Base-by-base conservation (phyloP, 129 eudicot species). In the Sambucus nigra region DNA sequence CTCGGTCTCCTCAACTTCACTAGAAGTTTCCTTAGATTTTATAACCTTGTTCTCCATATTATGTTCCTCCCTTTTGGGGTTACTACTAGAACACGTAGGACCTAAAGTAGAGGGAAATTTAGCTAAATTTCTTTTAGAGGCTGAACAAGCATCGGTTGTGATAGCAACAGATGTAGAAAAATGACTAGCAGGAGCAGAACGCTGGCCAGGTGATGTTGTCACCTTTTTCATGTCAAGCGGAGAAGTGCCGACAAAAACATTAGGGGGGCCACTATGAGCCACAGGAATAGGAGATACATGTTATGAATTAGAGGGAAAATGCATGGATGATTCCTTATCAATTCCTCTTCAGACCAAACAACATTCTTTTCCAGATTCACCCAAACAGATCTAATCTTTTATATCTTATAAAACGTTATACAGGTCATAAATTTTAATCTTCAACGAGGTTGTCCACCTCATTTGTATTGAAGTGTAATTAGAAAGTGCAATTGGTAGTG, bases 1-100 rank as follows among this genome's bases (percentile, higher is more conserved):
- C n/a, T n/a, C n/a, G n/a, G n/a, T 86, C 62, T 82, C 81, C 63
- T 75, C 86, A 60, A 91, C 89, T 61, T 77, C 73, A 50, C 64
- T 74, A n/a, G 70, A 14, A 12, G 64, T 59, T 16, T 80, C 82
- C 55, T 78, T 86, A 20, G 70, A 51, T n/a, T 26, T 48, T 25
- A 54, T 44, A 39, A 46, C 56, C 62, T 63, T 80, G 27, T 69
- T 67, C 66, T 69, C n/a, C n/a, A n/a, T n/a, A n/a, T n/a, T n/a
- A n/a, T n/a, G n/a, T n/a, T n/a, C n/a, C n/a, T n/a, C n/a, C 82
- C n/a, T 27, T 49, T 24, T 74, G 4, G 66, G 41, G n/a, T 53
- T 69, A 71, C 62, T 71, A 65, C 32, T 57, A 1, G 74, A 55
- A 20, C 45, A 40, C 54, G 66, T 35, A 15, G 83, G 75, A 11